A percentile compares a stretch with the other conserved stretches of the same genome.
These are phyloP conservation scores for Pseudogymnoascus sp. DNA, from an alignment of 2,329 filamentous ascomycete genomes.

Conservation along the genomic window DNA sequence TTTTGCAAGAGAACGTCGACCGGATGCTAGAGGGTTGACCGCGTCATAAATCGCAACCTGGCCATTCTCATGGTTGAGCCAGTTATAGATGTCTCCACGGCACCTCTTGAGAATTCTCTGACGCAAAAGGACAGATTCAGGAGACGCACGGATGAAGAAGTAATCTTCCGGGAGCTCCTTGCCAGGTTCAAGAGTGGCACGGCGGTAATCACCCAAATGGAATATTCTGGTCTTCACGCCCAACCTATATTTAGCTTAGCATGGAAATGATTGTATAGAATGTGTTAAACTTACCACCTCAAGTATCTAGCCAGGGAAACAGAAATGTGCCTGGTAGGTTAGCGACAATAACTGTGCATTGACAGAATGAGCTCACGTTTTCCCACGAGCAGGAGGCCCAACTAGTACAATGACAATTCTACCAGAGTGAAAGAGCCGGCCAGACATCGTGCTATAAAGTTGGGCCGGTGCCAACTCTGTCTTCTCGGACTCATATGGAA, in stretches of 20 bases:
- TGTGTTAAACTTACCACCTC: conserved; percentile 54
- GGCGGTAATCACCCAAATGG: conserved; percentile 90
- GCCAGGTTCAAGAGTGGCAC: conserved; percentile 77
- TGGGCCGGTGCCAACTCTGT: conserved; percentile 85
- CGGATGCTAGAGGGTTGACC: conserved; percentile 81
- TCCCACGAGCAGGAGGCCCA: conserved; percentile 86
- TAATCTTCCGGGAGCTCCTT: conserved; percentile 91
- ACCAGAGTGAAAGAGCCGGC: conserved; percentile 91
- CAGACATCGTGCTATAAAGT: conserved; percentile 96
- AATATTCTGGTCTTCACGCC: conserved; percentile 98
- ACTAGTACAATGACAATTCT: conserved; percentile 97
- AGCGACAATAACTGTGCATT: not conserved
- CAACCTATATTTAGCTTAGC: conserved; percentile 45
- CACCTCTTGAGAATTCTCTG: conserved; percentile 98
- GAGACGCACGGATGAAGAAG: conserved; percentile 91
- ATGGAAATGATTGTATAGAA: not conserved
- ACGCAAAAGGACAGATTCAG: conserved; percentile 81
- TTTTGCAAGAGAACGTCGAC: conserved; percentile 76
- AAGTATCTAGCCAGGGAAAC: conserved; percentile 92
- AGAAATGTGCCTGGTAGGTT: conserved; percentile 65
- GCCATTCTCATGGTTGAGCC: conserved; percentile 93
- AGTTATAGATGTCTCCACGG: conserved; percentile 91
- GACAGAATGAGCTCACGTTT: conserved; percentile 55
- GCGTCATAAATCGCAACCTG: conserved; percentile 98
- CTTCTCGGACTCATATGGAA: conserved; percentile 58